Base-by-base conservation (phyloP, 176 grass and related monocot species). In the Aegilops speltoides region DNA sequence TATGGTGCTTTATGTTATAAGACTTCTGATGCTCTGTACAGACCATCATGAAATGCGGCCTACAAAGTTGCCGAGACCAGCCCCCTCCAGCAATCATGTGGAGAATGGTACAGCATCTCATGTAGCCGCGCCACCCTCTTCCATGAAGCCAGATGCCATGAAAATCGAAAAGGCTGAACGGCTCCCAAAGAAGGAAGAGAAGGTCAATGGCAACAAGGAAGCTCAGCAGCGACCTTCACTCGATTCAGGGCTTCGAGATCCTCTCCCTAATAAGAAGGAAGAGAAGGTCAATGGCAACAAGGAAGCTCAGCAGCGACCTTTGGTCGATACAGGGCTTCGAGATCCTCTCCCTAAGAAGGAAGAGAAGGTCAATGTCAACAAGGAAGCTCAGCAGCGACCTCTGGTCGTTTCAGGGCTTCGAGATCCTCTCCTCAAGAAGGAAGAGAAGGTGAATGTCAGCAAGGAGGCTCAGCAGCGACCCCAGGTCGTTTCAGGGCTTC, bases 21-120 rank as follows among this genome's bases (percentile, higher is more conserved):
- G 79, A 93, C 84, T 93, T 93, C 79, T 88, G 79, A 77, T 93
- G 92, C 17, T 90, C 17, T 90, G 54, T 88, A 93, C 92, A 93
- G 92, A 93, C 84, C 31, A 73, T 46, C 60, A 78, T 89, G 86
- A 94, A 52, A 84, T 82, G 86, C 88, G 56, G 86, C 84, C 80
- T 90, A 82, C 86, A 80, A 92, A 95, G 86, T 87, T 90, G 69
- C 88, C 80, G 13, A 89, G 88, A 89, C 82, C 85, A 84, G 69
- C 74, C 62, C 87, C 75, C 83, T 76, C 79, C 74, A 85, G 80
- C 87, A 86, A 73, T 90, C 82, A 52, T 87, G 85, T 89, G 91
- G 90, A 88, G 90, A 91, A 88, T 91, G 90, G 90, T 86, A 85
- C 78, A 82, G 86, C 84, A 91, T 91, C 89, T 87, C 81, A 78